Base-by-base conservation (phyloP, 768 basidiomycete species). In the Mycena albidolilacea region DNA sequence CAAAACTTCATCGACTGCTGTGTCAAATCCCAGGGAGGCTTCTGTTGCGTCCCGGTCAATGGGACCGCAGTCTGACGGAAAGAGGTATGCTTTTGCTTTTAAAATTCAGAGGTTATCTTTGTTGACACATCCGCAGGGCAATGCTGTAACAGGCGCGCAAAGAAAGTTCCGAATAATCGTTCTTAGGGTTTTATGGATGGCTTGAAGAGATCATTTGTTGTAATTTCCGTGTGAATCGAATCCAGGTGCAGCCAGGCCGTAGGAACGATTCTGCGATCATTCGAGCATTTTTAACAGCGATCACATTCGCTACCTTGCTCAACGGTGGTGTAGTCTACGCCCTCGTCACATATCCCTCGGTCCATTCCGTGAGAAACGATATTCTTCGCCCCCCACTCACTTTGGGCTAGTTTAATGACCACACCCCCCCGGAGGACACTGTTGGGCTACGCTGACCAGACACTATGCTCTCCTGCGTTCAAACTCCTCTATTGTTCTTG, bases 241-340 rank as follows among this genome's bases (percentile, higher is more conserved):
- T n/a, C n/a, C n/a, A n/a, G 60, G 83, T 81, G 73, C 75, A 83
- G 63, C 59, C 64, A 70, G 59, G 76, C 65, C 60, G 90, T 89
- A 87, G 97, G 73, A 93, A 98, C 79, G 93, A 97, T 78, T 92
- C 96, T 1, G 88, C 88, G 48, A 94, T 97, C 7, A 96, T 99
- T 72, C 86, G 87, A 19, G 92, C 93, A 7, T 30, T 87, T 30
- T 82, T 98, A 66, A 78, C 85, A 15, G 93, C 93, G 5, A 96
- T 93, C 7, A 84, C 85, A 35, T 54, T 88, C 37, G 92, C 92
- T 52, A 95, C 94, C 2, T 54, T 89, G 0, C 69, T 88, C 0
- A 92, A 91, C 76, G 89, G 93, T 57, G 76, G 79, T 7, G 80
- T 86, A 0, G 86, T 96, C 10, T 70, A 66, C 38, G 5, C 9